Evolutionary conservation across 768 basidiomycete genomes (phyloP).

Genomic region (Boletus rubescentipes): DNA sequence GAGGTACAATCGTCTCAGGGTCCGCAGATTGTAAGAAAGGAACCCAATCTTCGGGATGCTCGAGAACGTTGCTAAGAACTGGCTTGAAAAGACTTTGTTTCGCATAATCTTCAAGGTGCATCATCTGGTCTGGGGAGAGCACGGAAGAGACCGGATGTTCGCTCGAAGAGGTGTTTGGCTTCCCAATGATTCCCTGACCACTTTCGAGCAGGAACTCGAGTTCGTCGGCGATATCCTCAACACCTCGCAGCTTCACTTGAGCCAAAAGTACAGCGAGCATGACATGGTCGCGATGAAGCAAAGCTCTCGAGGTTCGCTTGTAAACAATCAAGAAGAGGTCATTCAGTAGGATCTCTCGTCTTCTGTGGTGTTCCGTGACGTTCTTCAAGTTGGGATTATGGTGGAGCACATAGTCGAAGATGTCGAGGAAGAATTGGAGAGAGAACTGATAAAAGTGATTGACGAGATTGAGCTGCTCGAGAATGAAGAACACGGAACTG

Average conservation of each 20-base stretch:
- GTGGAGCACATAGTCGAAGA: conserved; percentile 92
- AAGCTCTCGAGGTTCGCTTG: conserved; percentile 83
- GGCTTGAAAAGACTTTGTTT: conserved; percentile 77
- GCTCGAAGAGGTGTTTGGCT: conserved; percentile 33
- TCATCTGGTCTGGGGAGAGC: conserved; percentile 65
- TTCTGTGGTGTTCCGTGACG: conserved; percentile 66
- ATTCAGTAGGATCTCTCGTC: conserved; percentile 77
- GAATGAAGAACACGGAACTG: conserved; percentile 94
- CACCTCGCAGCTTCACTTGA: conserved; percentile 80
- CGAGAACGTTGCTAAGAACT: conserved; percentile 60
- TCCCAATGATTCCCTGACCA: conserved; percentile 58
- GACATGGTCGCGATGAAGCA: conserved; percentile 87
- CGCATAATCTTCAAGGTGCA: conserved; percentile 68
- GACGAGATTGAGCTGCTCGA: conserved; percentile 91
- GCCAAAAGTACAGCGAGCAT: conserved; percentile 89
- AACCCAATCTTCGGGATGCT: conserved; percentile 66
- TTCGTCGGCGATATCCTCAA: conserved; percentile 81
- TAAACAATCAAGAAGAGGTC: conserved; percentile 91
- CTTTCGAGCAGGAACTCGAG: conserved; percentile 92
- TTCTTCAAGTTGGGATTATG: conserved; percentile 88
- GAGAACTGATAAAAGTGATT: conserved; percentile 99
- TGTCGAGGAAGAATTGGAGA: conserved; percentile 95
- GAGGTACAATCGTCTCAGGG: conserved; percentile 72
- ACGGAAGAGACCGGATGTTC: conserved; percentile 43
- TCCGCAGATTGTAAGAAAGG: conserved; percentile 63